Conservation (phyloP, 129 eudicot genomes). For the Flaveria trinervia region DNA sequence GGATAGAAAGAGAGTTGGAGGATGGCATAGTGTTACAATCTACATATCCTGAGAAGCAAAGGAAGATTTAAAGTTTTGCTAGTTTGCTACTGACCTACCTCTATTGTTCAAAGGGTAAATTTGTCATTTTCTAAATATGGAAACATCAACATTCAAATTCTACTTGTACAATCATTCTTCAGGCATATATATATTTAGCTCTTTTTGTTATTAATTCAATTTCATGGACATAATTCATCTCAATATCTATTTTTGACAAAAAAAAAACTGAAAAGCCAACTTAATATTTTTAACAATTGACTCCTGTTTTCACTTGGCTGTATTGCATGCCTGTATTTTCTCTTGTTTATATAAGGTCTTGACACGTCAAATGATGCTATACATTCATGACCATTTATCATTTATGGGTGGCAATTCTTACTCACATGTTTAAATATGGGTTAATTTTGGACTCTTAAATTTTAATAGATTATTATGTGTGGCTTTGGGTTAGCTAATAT, state of each 20-base stretch:
- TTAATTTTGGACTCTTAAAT: neutral
- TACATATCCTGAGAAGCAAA: conserved; percentile 36
- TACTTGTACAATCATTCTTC: conserved; percentile 9
- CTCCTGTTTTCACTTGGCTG: neutral
- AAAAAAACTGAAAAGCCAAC: neutral
- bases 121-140: conserved; percentile 34
- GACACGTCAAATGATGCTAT: neutral
- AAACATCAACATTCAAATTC: neutral
- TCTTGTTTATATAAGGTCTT: neutral
- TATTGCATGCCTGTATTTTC: neutral
- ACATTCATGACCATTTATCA: neutral
- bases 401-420: neutral
- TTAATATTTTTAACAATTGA: neutral
- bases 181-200: neutral
- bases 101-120: conserved; percentile 23
- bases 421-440: neutral
- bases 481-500: neutral
- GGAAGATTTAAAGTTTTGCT: conserved; percentile 23
- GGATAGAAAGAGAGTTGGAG: conserved; percentile 72
- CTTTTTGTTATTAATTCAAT: neutral
- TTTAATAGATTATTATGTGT: neutral
- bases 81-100: neutral
- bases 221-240: neutral
- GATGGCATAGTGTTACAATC: conserved; percentile 48
- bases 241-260: neutral